Conservation (phyloP, 2,329 filamentous ascomycete species). For the Ustulina deusta region DNA sequence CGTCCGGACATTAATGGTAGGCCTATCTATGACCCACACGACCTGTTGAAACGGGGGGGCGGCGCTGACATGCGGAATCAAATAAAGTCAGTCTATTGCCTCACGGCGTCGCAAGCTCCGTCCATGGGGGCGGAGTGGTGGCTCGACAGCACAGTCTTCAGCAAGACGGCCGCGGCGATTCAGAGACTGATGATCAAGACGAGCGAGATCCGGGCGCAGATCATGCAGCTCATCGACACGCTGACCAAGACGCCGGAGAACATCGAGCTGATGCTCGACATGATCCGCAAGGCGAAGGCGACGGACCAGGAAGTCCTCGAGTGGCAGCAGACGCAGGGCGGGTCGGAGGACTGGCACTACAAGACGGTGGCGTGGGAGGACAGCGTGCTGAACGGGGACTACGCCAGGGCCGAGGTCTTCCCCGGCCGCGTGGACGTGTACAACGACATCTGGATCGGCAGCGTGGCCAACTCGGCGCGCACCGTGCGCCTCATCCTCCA, state of each 20-base stretch:
- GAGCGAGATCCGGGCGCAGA: constrained; percentile 67
- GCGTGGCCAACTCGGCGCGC: constrained; percentile 67
- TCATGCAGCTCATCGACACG: constrained; percentile 62
- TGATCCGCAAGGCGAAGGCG: constrained; percentile 64
- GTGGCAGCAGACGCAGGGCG: constrained; percentile 62
- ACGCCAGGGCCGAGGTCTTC: constrained; percentile 66
- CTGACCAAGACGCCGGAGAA: constrained; percentile 62
- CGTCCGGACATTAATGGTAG: constrained; percentile 71
- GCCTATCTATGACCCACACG: constrained; percentile 31
- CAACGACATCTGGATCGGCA: constrained; percentile 68
- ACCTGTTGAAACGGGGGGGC: not conserved
- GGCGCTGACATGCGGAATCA: not conserved
- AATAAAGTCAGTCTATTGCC: constrained; percentile 64
- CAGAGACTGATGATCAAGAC: constrained; percentile 66
- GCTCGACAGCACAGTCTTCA: constrained; percentile 65
- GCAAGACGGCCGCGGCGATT: constrained; percentile 61
- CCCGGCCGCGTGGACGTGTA: constrained; percentile 72
- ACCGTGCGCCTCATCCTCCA: constrained; percentile 66
- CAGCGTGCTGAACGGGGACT: constrained; percentile 64
- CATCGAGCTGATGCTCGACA: constrained; percentile 61
- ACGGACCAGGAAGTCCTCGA: constrained; percentile 64
- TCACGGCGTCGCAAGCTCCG: constrained; percentile 65
- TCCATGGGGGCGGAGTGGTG: constrained; percentile 70
- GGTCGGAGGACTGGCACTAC: constrained; percentile 64
- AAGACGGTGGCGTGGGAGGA: constrained; percentile 69